A percentile compares a stretch with the other conserved stretches of the same genome.
These are phyloP conservation scores for Sanghuangporus sanghuang DNA, from an alignment of 1,284 basidiomycete genomes.

Conservation along the genomic window DNA sequence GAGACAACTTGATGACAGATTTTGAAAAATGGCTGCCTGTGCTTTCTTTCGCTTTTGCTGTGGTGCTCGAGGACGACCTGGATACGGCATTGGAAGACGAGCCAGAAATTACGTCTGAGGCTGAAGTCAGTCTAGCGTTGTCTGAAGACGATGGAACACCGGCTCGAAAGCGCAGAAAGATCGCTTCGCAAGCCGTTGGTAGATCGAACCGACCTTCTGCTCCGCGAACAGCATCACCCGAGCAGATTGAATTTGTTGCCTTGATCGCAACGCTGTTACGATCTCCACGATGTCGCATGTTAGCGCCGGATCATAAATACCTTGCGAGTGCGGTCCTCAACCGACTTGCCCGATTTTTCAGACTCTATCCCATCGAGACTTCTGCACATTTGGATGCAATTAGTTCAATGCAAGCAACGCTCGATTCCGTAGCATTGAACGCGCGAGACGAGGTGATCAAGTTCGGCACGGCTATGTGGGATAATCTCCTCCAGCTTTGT, in stretches of 20 bases:
- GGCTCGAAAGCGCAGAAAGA: slow-evolving; percentile 4
- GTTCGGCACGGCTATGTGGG: slow-evolving; percentile 61
- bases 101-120: slow-evolving; percentile 25
- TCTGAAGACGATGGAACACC: slow-evolving; percentile 21
- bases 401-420: slow-evolving; percentile 57
- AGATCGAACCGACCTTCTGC: slow-evolving; percentile 11
- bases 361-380: slow-evolving; percentile 59
- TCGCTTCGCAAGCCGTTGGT: background rate
- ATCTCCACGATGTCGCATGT: slow-evolving; percentile 52
- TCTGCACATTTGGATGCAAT: slow-evolving; percentile 75
- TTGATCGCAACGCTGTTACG: slow-evolving; percentile 64
- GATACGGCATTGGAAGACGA: slow-evolving; percentile 35
- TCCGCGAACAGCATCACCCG: slow-evolving; percentile 40
- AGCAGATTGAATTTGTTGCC: slow-evolving; percentile 67
- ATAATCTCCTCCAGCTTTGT: slow-evolving; percentile 67
- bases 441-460: slow-evolving; percentile 47
- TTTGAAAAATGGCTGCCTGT: slow-evolving; percentile 62
- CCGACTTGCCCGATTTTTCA: slow-evolving; percentile 65
- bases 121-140: slow-evolving; percentile 21
- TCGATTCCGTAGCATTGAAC: slow-evolving; percentile 74
- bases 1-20: slow-evolving; percentile 60
- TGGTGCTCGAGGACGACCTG: slow-evolving; percentile 63
- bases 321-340: slow-evolving; percentile 52
- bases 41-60: slow-evolving; percentile 72
- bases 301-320: slow-evolving; percentile 33